Conservation (phyloP, 345 rosid genomes). For the Lepidium aucheri region DNA sequence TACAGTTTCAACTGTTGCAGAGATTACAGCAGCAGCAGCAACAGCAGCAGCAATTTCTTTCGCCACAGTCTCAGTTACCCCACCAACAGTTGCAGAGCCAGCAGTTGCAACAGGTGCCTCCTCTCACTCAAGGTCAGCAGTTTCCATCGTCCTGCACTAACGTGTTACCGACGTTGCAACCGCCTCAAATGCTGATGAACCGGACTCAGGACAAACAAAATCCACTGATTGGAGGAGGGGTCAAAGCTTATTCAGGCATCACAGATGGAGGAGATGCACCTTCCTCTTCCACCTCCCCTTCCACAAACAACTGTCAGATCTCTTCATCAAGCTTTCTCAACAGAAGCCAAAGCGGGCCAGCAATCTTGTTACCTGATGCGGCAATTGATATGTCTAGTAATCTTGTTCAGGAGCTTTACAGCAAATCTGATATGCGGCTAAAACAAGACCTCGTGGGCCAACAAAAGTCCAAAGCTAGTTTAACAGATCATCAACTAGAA, state of each 20-base stretch:
- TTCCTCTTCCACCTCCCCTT: conserved; percentile 95
- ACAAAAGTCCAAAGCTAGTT: conserved; percentile 53
- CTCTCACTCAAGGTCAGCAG: conserved; percentile 49
- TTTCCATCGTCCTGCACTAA: conserved; percentile 47
- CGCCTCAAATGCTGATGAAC: conserved; percentile 50
- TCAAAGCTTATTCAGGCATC: conserved; percentile 56
- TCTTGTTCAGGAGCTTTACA: conserved; percentile 60
- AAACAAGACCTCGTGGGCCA: conserved; percentile 46
- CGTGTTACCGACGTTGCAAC: conserved; percentile 46
- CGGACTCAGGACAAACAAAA: conserved; percentile 53
- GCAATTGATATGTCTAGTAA: conserved; percentile 45
- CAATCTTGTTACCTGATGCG: conserved; percentile 44
- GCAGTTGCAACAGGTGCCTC: conserved; percentile 47
- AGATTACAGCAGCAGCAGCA: conserved; percentile 74
- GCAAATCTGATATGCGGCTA: conserved; percentile 42
- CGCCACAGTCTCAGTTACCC: conserved; percentile 63
- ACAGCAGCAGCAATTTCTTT: conserved; percentile 61
- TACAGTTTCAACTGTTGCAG: conserved; percentile 72
- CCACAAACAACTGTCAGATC: conserved; percentile 77
- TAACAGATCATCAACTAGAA: conserved; percentile 82
- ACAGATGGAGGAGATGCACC: conserved; percentile 93
- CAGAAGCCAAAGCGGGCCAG: conserved; percentile 58
- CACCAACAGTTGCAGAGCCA: conserved; percentile 35
- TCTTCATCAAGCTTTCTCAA: conserved; percentile 53
- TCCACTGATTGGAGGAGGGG: conserved; percentile 24